phyloP scores from a whole-genome alignment of 768 basidiomycete genomes.

The Pleurotus citrinopileatus region DNA sequence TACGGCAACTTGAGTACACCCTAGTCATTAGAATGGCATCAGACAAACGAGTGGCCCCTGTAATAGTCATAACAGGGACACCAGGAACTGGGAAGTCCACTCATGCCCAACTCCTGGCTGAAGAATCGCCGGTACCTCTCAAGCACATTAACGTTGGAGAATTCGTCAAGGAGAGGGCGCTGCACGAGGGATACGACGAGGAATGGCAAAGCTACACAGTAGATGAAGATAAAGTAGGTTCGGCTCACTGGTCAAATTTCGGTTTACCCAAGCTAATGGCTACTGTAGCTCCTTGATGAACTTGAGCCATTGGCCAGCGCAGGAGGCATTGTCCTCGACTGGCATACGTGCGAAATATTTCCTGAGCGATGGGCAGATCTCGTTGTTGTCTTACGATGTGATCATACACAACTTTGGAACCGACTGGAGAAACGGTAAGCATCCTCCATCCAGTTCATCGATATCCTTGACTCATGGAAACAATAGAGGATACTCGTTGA shows the following conservation, averaged over 20 bases:
- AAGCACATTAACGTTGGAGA: conserved; percentile 90
- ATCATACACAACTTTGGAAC: conserved; percentile 86
- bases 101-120: conserved; percentile 79
- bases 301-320: conserved; percentile 66
- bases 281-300: conserved; percentile 76
- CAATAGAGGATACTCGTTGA: conserved; percentile 75
- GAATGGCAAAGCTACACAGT: conserved; percentile 95
- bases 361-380: conserved; percentile 97
- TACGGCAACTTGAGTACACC: conserved; percentile 2
- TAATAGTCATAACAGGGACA: conserved; percentile 86
- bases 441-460: neutral
- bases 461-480: conserved; percentile 7
- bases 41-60: conserved; percentile 35
- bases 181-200: conserved; percentile 85
- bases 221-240: conserved; percentile 90
- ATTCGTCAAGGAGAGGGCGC: conserved; percentile 75
- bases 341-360: conserved; percentile 92
- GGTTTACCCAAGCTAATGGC: conserved; percentile 10
- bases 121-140: conserved; percentile 67
- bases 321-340: conserved; percentile 87
- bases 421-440: conserved; percentile 85
- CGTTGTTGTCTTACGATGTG: conserved; percentile 87
- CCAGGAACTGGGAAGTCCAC: conserved; percentile 97
- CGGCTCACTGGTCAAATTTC: neutral
- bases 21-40: conserved; percentile 1